These are phyloP conservation scores for Teunomyces funiuensis DNA, from an alignment of 805 yeast genomes.

Conservation along the genomic window DNA sequence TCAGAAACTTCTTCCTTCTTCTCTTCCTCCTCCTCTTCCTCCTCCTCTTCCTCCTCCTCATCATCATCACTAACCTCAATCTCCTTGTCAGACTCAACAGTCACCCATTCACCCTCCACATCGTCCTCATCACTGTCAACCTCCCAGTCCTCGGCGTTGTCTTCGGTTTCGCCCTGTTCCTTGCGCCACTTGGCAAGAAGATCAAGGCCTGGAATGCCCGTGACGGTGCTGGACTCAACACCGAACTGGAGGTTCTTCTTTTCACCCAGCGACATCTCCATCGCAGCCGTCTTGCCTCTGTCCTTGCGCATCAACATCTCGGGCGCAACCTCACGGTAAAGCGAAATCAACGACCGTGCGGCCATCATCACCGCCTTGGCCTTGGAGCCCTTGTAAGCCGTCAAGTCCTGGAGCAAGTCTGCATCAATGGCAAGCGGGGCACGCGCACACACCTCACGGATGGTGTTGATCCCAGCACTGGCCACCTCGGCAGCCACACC, in stretches of 20 bases:
- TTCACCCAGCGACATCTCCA: conserved; percentile 64
- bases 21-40: conserved; percentile 33
- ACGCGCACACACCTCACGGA: conserved; percentile 88
- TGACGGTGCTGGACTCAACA: conserved; percentile 59
- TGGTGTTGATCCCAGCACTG: conserved; percentile 95
- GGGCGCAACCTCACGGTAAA: conserved; percentile 94
- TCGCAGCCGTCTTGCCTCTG: conserved; percentile 88
- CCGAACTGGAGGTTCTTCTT: conserved; percentile 63
- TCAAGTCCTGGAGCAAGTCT: conserved; percentile 81
- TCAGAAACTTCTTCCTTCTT: conserved; percentile 29
- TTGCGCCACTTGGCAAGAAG: conserved; percentile 82
- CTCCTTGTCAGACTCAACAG: conserved; percentile 79
- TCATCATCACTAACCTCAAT: conserved; percentile 53
- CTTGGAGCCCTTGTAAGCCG: conserved; percentile 89
- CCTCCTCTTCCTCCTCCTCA: conserved; percentile 44
- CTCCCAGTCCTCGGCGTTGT: conserved; percentile 49
- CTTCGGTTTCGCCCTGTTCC: conserved; percentile 56
- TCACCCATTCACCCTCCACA: conserved; percentile 90
- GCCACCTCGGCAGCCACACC: conserved; percentile 99
- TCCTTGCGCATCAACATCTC: conserved; percentile 89
- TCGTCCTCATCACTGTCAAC: conserved; percentile 51
- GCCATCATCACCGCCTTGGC: conserved; percentile 94
- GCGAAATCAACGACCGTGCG: conserved; percentile 79
- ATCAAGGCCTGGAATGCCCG: conserved; percentile 90
- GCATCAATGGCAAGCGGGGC: conserved; percentile 94